Evolutionary conservation across 129 eudicot genomes (phyloP), one percentile per base, ranked within the genome.

Genomic region (Flaveria brownii): DNA sequence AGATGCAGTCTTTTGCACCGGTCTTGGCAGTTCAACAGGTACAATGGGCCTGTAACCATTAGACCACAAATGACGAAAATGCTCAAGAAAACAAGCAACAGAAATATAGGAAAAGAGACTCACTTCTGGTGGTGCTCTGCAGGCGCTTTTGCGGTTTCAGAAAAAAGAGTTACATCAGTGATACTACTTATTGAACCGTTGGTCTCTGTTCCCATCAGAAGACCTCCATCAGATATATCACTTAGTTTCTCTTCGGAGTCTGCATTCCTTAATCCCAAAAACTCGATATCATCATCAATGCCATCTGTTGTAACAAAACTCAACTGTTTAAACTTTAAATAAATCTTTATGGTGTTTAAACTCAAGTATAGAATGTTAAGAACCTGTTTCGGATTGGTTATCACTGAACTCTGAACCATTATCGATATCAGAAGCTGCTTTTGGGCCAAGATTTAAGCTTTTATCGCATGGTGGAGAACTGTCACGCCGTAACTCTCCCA

Each of bases 161-260:
- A 89, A 73, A 93, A 90, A 46, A 90, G 96, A 39, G 90, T 83
- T 20, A 84, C 79, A 87, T 88, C 98, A 17, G 86, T 88, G 55
- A 87, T 86, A 59, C 91, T 91, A 71, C 81, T 78, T 14, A 85
- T 62, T 9, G 98, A 90, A 60, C 92, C 94, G 77, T 93, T 95
- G 8, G 98, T 88, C 69, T 92, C 98, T 6, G 96, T 92, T 68
- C 92, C 98, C 96, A 90, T 86, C 2, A 96, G 90, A 71, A 93
- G 91, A 70, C 69, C 95, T 43, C 95, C 87, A 64, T 93, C 98
- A 49, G 98, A 93, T 72, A 93, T 86, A 72, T 93, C 98, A 74
- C 98, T 93, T 54, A 93, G 80, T 70, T 94, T 88, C 82, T 84
- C 97, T 16, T 91, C 96, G 4, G 88, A 85, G 80, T 88, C 96